Conservation (phyloP, 768 basidiomycete genomes). For the Leccinum fibrillosum region DNA sequence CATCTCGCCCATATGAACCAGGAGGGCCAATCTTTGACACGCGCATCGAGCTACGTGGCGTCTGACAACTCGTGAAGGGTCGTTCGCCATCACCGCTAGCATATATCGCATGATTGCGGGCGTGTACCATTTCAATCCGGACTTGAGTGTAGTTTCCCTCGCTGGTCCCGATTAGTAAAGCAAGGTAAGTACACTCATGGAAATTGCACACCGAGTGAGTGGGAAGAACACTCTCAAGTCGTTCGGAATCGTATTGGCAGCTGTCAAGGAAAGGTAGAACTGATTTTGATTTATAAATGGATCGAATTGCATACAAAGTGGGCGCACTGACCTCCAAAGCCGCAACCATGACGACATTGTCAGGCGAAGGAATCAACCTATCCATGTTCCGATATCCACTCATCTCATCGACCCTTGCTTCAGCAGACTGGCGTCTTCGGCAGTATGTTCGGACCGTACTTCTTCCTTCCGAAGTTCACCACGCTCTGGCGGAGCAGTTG, state of each 20-base stretch:
- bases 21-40: constrained; percentile 80
- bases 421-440: constrained; percentile 66
- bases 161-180: constrained; percentile 39
- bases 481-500: constrained; percentile 72
- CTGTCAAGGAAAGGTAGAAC: constrained; percentile 78
- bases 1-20: constrained; percentile 90
- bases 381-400: constrained; percentile 95
- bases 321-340: constrained; percentile 73
- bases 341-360: constrained; percentile 90
- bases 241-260: constrained; percentile 74
- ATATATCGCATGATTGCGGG: constrained; percentile 85
- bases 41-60: constrained; percentile 85
- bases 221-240: constrained; percentile 80
- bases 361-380: constrained; percentile 87
- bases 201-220: constrained; percentile 69
- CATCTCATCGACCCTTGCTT: constrained; percentile 74
- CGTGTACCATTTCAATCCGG: constrained; percentile 84
- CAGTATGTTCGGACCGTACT: constrained; percentile 59
- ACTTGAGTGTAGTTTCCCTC: constrained; percentile 94
- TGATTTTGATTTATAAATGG: constrained; percentile 29
- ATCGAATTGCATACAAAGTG: neutral
- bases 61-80: constrained; percentile 77
- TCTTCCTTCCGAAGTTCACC: constrained; percentile 74
- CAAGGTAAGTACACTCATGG: neutral
- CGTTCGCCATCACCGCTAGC: constrained; percentile 80